These are phyloP conservation scores for Rhodotorula sp. DNA, from an alignment of 1,284 basidiomycete species.

Conservation along the genomic window DNA sequence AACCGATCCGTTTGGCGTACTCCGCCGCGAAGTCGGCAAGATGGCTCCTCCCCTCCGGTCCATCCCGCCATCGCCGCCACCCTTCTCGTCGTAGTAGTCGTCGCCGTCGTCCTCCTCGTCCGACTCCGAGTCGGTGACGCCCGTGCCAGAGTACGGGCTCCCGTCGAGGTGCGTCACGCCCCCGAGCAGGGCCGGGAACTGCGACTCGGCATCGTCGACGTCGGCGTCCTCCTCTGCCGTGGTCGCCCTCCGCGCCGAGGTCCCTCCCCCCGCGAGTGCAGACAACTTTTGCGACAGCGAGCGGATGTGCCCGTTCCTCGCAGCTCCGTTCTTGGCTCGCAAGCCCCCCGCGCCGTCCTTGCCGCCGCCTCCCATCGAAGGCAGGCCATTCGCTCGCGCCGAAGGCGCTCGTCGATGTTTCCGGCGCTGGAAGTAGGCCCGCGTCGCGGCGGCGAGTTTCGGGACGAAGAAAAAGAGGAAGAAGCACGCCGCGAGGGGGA, in stretches of 20 bases:
- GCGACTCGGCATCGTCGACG: slow-evolving; percentile 14
- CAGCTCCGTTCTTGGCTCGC: neutral
- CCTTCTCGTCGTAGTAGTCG: neutral
- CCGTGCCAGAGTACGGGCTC: neutral
- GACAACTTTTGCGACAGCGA: slow-evolving; percentile 1
- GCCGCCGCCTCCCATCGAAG: neutral
- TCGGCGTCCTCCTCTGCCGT: slow-evolving; percentile 15
- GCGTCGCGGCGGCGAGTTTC: slow-evolving; percentile 6
- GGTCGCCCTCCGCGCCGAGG: neutral
- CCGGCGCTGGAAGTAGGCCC: neutral
- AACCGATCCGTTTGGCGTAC: neutral
- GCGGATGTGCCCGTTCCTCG: neutral
- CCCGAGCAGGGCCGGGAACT: slow-evolving; percentile 22
- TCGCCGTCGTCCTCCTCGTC: slow-evolving; percentile 11
- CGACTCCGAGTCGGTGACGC: neutral
- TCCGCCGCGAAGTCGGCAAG: slow-evolving; percentile 1
- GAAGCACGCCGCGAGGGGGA: slow-evolving; percentile 53
- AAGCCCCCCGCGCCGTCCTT: neutral
- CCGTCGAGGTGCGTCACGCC: slow-evolving; percentile 1
- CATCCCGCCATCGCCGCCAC: neutral
- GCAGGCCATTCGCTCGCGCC: slow-evolving; percentile 35
- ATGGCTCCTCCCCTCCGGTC: neutral
- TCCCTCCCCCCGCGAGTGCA: neutral
- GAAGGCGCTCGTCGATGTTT: slow-evolving; percentile 4
- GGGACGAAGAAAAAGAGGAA: slow-evolving; percentile 41